Evolutionary conservation across 1,139 yeast genomes (phyloP).

Genomic region (Kodamaea arcana): DNA sequence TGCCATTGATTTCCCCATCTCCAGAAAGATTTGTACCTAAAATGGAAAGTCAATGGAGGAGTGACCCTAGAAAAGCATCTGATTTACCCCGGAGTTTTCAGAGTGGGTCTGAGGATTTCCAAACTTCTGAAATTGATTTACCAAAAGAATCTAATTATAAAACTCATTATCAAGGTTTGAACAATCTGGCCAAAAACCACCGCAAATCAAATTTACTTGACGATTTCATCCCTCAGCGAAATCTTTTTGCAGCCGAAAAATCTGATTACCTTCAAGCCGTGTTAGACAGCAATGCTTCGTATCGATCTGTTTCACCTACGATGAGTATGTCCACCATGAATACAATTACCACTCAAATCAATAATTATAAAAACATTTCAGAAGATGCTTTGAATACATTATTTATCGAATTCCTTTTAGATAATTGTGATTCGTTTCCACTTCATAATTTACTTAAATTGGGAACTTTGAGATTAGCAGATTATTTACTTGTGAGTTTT

Average conservation of each 20-base stretch:
- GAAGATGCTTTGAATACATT: conserved; percentile 25
- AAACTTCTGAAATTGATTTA: too few relatives aligned
- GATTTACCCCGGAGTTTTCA: too few relatives aligned
- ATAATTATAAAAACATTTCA: conserved; percentile 15
- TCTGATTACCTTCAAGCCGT: not conserved
- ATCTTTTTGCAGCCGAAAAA: not conserved
- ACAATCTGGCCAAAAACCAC: too few relatives aligned
- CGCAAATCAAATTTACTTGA: too few relatives aligned
- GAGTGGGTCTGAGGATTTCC: too few relatives aligned
- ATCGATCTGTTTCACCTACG: conserved; percentile 15
- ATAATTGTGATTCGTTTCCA: conserved; percentile 20
- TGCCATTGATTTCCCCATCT: too few relatives aligned
- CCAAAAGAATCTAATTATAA: too few relatives aligned
- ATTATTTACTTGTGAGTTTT: conserved; percentile 23
- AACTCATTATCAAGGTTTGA: too few relatives aligned
- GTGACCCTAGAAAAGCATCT: too few relatives aligned
- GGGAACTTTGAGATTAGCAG: conserved; percentile 39
- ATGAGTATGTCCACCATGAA: conserved; percentile 12
- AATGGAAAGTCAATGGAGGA: too few relatives aligned
- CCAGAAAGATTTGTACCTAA: too few relatives aligned
- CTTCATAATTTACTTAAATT: conserved; percentile 25
- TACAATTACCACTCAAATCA: conserved; percentile 5
- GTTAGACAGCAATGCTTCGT: not conserved
- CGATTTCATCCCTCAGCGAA: too few relatives aligned
- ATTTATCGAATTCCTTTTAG: conserved; percentile 27